Percentiles rank a stretch among this genome's conserved stretches.
Conservation (phyloP, 495 filamentous ascomycete genomes). For the Neurospora sp. region DNA sequence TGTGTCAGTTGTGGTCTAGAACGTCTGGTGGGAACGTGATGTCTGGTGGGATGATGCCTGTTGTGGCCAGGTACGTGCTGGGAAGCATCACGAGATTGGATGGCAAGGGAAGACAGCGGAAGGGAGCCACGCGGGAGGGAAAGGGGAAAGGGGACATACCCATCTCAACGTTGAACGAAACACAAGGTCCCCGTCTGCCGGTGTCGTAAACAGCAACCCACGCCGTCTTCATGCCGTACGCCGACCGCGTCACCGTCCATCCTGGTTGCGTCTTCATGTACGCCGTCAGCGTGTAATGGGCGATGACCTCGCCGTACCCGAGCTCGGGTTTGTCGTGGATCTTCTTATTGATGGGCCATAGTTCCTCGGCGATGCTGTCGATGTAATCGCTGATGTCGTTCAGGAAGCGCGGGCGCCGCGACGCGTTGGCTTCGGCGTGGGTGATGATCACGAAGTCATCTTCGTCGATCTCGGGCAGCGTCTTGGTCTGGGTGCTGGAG, state of each 20-base stretch:
- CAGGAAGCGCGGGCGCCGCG: slow-evolving; percentile 11
- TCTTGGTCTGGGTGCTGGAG: background rate
- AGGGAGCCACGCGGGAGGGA: too few species aligned
- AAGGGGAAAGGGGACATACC: slow-evolving; percentile 18
- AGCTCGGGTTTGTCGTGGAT: slow-evolving; percentile 55
- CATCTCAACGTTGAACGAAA: slow-evolving; percentile 52
- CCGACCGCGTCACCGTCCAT: slow-evolving; percentile 45
- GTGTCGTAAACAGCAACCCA: slow-evolving; percentile 45
- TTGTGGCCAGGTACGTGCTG: background rate
- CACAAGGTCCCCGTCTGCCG: slow-evolving; percentile 36
- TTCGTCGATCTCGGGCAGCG: background rate
- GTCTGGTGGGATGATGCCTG: background rate
- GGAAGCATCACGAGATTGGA: too few species aligned
- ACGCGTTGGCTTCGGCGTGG: slow-evolving; percentile 10
- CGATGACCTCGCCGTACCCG: slow-evolving; percentile 45
- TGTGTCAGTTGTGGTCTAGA: background rate
- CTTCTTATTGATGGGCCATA: slow-evolving; percentile 37
- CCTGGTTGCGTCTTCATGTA: slow-evolving; percentile 43
- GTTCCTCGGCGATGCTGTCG: slow-evolving; percentile 22
- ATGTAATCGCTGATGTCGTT: slow-evolving; percentile 28
- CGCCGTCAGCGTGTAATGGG: slow-evolving; percentile 46
- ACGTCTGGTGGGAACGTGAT: background rate
- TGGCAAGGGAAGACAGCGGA: too few species aligned
- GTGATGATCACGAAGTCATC: slow-evolving; percentile 4
- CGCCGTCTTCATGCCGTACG: slow-evolving; percentile 46